Base-by-base conservation (phyloP, 2,329 filamentous ascomycete species). In the Dactylellina haptotyla region DNA sequence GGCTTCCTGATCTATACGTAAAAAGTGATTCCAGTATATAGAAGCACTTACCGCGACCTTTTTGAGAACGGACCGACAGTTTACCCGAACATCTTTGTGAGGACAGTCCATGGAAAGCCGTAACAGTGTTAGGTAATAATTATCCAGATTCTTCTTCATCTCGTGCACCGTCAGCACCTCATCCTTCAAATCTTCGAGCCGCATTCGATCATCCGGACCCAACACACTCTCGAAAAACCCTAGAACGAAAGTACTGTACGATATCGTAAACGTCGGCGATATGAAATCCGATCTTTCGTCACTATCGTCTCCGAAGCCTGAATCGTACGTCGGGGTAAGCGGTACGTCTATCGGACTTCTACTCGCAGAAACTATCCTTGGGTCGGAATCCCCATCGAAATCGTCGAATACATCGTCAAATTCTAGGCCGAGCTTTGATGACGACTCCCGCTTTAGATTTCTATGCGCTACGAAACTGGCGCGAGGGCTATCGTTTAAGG, bases 51-150 rank as follows among this genome's bases (percentile, higher is more conserved):
- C 76, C 59, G 75, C 72, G 39, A 76, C 75, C 71, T 64, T 63
- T 45, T 77, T 66, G 23, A 77, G 69, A 62, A 77, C 73, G 48
- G 70, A 62, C 61, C 75, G 71, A 34, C 76, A 74, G 30, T 70
- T 76, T 23, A 76, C 75, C 30, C 76, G 51, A 23, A 75, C 70
- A 46, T 77, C 76, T 43, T 77, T 76, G 58, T 76, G 75, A 5
- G 76, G 76, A 16, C 76, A 77, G 45, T 77, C 76, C 41, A 77
- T 70, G 14, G 76, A 77, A 48, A 77, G 71, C 25, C 76, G 75
- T 32, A 77, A 45, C 41, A 77, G 23, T 46, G 75, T 77, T 18
- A 75, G 54, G 45, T 77, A 77, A 46, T 77, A 77, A 43, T 77
- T 76, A 50, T 76, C 76, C 25, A 77, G 53, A 54, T 77, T 77